These are phyloP conservation scores for Naganishia onofrii DNA, from an alignment of 768 basidiomycete genomes.

Conservation along the genomic window DNA sequence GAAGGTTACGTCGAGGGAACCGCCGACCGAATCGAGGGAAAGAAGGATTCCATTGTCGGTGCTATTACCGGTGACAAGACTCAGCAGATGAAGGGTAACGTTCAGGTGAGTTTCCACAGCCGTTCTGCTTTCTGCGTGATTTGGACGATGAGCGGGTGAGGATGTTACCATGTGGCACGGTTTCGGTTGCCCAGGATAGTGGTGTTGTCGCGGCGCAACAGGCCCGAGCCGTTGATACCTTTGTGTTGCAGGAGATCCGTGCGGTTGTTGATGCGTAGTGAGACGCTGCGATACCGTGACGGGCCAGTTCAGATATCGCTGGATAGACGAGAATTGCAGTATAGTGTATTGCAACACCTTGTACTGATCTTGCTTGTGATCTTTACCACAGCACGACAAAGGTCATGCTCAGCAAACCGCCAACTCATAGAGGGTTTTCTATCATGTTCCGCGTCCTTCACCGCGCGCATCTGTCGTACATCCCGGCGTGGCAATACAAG, in stretches of 20 bases:
- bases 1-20: constrained; percentile 50
- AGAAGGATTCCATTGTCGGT: constrained; percentile 50
- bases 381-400: constrained; percentile 28
- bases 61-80: constrained; percentile 49
- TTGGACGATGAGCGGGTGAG: too few species aligned
- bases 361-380: background rate
- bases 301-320: too few species aligned
- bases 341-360: too few species aligned
- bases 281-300: too few species aligned
- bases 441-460: background rate
- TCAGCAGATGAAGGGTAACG: constrained; percentile 47
- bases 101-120: constrained; percentile 31
- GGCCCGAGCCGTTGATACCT: too few species aligned
- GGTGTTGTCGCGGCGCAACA: too few species aligned
- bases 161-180: too few species aligned
- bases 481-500: background rate
- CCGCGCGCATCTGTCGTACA: background rate
- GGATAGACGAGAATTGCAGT: background rate
- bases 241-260: too few species aligned
- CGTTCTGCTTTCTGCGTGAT: background rate
- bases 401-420: constrained; percentile 24
- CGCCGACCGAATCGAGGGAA: constrained; percentile 48
- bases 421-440: background rate
- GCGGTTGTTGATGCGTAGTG: too few species aligned
- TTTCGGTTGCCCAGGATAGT: too few species aligned